A percentile compares a stretch with the other conserved stretches of the same genome.
Evolutionary conservation across 768 basidiomycete genomes (phyloP).

Genomic region (Podaxis mareebaensis): DNA sequence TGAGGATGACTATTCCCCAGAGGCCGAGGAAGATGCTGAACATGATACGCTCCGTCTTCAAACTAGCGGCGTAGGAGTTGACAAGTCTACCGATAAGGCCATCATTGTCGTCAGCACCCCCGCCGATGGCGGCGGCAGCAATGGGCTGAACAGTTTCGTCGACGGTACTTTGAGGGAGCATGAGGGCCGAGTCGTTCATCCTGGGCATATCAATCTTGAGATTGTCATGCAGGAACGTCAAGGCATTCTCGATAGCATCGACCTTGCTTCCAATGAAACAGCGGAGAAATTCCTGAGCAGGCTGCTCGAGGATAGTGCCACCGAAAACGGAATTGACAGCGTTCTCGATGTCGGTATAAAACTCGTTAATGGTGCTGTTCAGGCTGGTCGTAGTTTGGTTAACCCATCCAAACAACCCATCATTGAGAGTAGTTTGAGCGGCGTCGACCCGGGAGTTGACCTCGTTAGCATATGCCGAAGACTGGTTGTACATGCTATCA

Average conservation of each 20-base stretch:
- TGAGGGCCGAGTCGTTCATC: constrained; percentile 72
- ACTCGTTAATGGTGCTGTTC: constrained; percentile 81
- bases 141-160: constrained; percentile 80
- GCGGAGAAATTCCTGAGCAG: constrained; percentile 82
- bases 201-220: constrained; percentile 78
- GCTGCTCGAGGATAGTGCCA: constrained; percentile 77
- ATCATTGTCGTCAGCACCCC: constrained; percentile 46
- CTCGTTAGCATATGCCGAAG: constrained; percentile 69
- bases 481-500: constrained; percentile 80
- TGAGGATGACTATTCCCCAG: constrained; percentile 82
- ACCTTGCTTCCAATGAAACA: constrained; percentile 95
- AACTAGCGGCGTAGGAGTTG: constrained; percentile 63
- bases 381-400: constrained; percentile 86
- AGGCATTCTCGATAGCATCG: constrained; percentile 77
- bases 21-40: constrained; percentile 81
- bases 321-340: constrained; percentile 80
- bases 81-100: constrained; percentile 77
- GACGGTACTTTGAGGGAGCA: constrained; percentile 71
- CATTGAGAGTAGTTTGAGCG: constrained; percentile 78
- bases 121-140: constrained; percentile 77
- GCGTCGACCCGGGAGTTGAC: constrained; percentile 71
- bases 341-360: constrained; percentile 84
- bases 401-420: constrained; percentile 93
- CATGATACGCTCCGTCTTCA: constrained; percentile 83
- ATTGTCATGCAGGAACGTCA: constrained; percentile 92